Conservation (phyloP, 306 rosid genomes). For the Dryas octopetala region DNA sequence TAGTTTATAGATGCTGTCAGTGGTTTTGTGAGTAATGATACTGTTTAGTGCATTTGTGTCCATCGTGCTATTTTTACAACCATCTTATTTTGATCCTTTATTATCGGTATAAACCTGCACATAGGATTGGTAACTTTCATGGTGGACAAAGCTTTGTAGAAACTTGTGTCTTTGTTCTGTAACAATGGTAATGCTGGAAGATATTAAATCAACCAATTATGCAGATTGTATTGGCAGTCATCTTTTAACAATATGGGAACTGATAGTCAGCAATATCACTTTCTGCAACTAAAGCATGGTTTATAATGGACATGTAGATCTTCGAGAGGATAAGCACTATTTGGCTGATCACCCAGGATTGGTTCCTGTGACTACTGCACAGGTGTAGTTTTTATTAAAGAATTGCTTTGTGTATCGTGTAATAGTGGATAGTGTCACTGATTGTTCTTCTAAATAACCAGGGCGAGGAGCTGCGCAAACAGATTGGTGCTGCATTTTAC, state of each 20-base stretch:
- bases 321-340: conserved; percentile 85
- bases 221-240: conserved; percentile 15
- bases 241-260: conserved; percentile 7
- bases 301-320: conserved; percentile 53
- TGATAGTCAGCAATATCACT: conserved; percentile 17
- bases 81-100: conserved; percentile 1
- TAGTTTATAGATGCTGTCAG: background rate
- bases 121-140: conserved; percentile 16
- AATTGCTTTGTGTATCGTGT: conserved; percentile 19
- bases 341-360: conserved; percentile 86
- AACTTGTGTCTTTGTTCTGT: background rate
- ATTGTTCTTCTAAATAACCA: conserved; percentile 35
- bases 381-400: conserved; percentile 46
- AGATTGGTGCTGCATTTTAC: conserved; percentile 75
- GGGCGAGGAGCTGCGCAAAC: conserved; percentile 95
- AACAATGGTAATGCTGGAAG: conserved; percentile 6
- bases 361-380: conserved; percentile 78
- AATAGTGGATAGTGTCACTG: conserved; percentile 6
- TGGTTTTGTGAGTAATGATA: background rate
- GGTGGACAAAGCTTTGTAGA: background rate
- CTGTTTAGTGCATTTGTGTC: background rate
- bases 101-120: conserved; percentile 7
- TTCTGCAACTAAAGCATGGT: conserved; percentile 25
- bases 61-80: conserved; percentile 6
- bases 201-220: background rate